phyloP scores from a whole-genome alignment of 2,329 filamentous ascomycete genomes.

The Ophiostoma piceae region DNA sequence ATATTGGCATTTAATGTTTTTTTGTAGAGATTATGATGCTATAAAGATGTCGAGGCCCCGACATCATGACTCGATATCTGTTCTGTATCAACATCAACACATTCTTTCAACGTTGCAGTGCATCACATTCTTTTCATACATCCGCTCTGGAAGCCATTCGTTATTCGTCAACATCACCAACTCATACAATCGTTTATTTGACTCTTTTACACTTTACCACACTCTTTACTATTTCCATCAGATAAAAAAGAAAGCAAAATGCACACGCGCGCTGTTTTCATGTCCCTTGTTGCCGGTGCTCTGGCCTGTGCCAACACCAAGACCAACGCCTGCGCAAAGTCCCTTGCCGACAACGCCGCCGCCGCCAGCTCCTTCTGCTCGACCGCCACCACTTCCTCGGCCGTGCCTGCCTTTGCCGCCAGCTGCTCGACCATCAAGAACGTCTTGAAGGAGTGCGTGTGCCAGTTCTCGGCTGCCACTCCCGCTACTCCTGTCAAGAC shows the following conservation, averaged over 20 bases:
- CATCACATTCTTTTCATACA: conserved; percentile 4
- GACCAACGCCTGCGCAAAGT: conserved; percentile 1
- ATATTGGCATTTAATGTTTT: not conserved
- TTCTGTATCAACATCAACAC: not conserved
- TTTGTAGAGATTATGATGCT: not conserved
- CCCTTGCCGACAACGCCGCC: not conserved
- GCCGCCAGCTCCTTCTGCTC: conserved; percentile 1
- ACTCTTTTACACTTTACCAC: not conserved
- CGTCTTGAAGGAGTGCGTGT: not conserved
- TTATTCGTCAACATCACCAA: not conserved
- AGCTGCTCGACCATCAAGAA: conserved; percentile 4
- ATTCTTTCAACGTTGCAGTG: conserved; percentile 8
- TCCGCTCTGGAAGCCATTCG: conserved; percentile 2
- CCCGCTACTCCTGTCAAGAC: not conserved
- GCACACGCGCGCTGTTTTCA: conserved; percentile 5
- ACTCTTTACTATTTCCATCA: not conserved
- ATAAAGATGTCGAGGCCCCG: not conserved
- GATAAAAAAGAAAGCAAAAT: not conserved
- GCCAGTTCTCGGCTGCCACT: not conserved
- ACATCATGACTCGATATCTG: not conserved
- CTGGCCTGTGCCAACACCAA: conserved; percentile 4
- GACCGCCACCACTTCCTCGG: not conserved
- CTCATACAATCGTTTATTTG: not conserved
- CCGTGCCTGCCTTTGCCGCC: not conserved
- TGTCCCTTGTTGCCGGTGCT: conserved; percentile 8